Base-by-base conservation (phyloP, 345 rosid genomes). In the Diplotaxis tenuifolia region DNA sequence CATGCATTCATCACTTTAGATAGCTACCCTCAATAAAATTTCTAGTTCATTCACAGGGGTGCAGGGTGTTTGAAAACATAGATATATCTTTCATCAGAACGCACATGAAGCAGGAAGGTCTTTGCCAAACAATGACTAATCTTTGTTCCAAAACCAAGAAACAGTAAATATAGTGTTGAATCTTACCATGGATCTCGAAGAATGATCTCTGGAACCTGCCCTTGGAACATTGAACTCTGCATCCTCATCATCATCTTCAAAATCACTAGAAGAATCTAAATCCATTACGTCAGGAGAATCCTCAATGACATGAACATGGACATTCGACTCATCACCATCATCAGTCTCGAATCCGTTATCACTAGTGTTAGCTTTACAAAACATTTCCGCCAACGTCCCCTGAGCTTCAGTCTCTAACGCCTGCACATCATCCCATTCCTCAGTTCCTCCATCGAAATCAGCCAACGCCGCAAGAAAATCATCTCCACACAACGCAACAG, bases 341-440 rank as follows among this genome's bases (percentile, higher is more conserved):
- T 59, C 68, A 58, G 65, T 56, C 22, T 56, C 70, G 28, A 36
- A 74, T 38, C 74, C 65, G 38, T 50, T 4, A 23, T 50, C 66
- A 65, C 23, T 57, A 19, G 58, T 20, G 40, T 6, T 68, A 71
- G 82, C 54, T 62, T 74, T 75, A 65, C 73, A 80, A 69, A 91
- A 86, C 81, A 93, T 77, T 50, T 79, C 75, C 54, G 71, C 82
- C 70, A 91, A 78, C 70, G 87, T 73, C 64, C 97, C 96, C 67
- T 90, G 91, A 64, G 90, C 90, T 75, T 91, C 95, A 1, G 89
- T 79, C 73, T 94, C 96, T 19, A 82, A 25, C 22, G 84, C 85
- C 61, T 82, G 86, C 29, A 87, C 68, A 73, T 91, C 96, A 84
- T 88, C 96, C 97, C 98, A 94, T 54, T 94, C 97, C 91, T 94